Conservation (phyloP, 176 grass and related monocot species). For the Musa beccarii region DNA sequence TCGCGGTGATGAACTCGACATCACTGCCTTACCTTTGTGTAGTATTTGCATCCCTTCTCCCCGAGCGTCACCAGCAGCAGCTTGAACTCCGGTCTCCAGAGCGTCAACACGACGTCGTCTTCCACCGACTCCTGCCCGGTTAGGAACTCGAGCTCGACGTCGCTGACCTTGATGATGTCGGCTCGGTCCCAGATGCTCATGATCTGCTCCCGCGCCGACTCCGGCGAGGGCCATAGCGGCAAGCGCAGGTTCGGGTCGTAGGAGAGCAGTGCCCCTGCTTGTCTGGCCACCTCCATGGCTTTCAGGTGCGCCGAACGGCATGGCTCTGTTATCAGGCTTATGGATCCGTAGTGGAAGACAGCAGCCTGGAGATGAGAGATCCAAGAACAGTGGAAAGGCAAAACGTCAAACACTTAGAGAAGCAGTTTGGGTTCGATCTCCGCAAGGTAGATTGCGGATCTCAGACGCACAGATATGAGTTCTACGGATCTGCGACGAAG, state of each 20-base stretch:
- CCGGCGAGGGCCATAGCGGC: constrained; percentile 15
- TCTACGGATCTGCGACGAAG: not conserved
- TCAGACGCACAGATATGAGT: not conserved
- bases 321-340: constrained; percentile 14
- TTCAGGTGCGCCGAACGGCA: constrained; percentile 12
- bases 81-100: constrained; percentile 14
- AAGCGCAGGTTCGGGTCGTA: constrained; percentile 16
- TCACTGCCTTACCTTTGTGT: constrained; percentile 2
- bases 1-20: no score
- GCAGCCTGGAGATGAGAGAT: not conserved
- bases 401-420: not conserved
- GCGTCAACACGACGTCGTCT: constrained; percentile 12
- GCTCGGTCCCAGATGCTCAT: constrained; percentile 17
- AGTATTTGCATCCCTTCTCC: constrained; percentile 17
- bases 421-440: no score
- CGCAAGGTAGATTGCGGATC: not conserved
- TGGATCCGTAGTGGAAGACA: constrained; percentile 15
- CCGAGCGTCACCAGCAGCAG: constrained; percentile 11
- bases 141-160: constrained; percentile 20
- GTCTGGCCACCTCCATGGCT: constrained; percentile 7
- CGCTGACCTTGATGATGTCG: constrained; percentile 17
- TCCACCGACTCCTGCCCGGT: constrained; percentile 8
- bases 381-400: not conserved
- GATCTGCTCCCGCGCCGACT: constrained; percentile 6
- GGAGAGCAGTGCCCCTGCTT: constrained; percentile 9